Conservation (phyloP, 495 filamentous ascomycete species). For the Hyaloscypha bicolor region DNA sequence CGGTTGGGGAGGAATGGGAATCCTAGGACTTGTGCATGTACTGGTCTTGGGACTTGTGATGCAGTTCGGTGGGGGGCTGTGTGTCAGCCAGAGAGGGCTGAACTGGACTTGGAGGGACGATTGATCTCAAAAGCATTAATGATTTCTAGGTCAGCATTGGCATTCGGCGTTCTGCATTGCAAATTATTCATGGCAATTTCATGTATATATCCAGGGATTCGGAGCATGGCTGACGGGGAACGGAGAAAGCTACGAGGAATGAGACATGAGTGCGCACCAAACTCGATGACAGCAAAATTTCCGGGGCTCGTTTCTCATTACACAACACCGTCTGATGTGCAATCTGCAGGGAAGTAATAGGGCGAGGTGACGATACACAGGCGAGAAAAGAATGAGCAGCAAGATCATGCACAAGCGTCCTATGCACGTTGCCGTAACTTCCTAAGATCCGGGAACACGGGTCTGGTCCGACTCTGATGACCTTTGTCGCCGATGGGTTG, state of each 20-base stretch:
- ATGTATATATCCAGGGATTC: not conserved
- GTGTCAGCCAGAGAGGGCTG: slow-evolving; percentile 7
- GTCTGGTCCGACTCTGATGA: too few species aligned
- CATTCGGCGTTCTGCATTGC: slow-evolving; percentile 1
- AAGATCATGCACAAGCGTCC: slow-evolving; percentile 2
- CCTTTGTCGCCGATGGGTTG: not conserved
- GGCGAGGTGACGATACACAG: not conserved
- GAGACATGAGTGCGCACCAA: not conserved
- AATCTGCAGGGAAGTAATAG: not conserved
- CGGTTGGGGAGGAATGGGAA: slow-evolving; percentile 9
- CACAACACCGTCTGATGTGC: not conserved
- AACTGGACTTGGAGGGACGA: slow-evolving; percentile 6
- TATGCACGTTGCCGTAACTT: not conserved
- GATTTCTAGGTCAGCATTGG: not conserved
- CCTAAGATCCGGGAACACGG: slow-evolving; percentile 1
- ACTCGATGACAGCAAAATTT: not conserved
- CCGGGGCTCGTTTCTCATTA: not conserved
- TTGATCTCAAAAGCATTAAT: slow-evolving; percentile 2
- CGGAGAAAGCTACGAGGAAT: not conserved
- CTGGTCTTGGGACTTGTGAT: slow-evolving; percentile 18
- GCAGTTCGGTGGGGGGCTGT: slow-evolving; percentile 28
- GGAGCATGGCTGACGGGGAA: not conserved
- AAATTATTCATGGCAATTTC: not conserved
- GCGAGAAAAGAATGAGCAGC: not conserved
- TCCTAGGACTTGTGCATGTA: slow-evolving; percentile 27